phyloP scores from a whole-genome alignment of 2,329 filamentous ascomycete genomes.

The Arthrobotrys conoides region DNA sequence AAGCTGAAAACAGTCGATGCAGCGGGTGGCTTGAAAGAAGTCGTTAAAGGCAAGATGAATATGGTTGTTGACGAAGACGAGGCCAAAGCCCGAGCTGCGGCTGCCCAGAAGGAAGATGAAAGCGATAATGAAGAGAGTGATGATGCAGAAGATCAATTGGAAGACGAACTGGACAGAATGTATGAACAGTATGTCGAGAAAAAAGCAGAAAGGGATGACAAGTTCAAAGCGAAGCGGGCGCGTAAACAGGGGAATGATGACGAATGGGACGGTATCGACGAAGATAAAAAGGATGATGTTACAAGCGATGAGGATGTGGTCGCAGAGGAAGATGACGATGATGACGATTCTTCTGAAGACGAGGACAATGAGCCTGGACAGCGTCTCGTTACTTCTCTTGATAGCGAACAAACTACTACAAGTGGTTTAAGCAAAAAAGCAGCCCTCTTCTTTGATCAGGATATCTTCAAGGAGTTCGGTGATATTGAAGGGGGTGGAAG shows the following conservation, averaged over 20 bases:
- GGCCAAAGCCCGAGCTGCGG: slow-evolving; percentile 71
- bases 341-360: slow-evolving; percentile 74
- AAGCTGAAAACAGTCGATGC: slow-evolving; percentile 85
- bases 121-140: slow-evolving; percentile 75
- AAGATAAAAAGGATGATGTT: slow-evolving; percentile 73
- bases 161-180: slow-evolving; percentile 86
- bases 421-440: slow-evolving; percentile 85
- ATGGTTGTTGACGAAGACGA: slow-evolving; percentile 73
- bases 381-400: slow-evolving; percentile 76
- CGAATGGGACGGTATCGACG: slow-evolving; percentile 92
- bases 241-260: slow-evolving; percentile 85
- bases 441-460: slow-evolving; percentile 90
- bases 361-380: slow-evolving; percentile 67
- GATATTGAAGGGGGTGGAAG: slow-evolving; percentile 78
- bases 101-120: slow-evolving; percentile 73
- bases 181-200: slow-evolving; percentile 88
- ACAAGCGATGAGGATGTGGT: slow-evolving; percentile 71
- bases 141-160: slow-evolving; percentile 81
- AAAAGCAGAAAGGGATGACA: slow-evolving; percentile 84
- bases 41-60: slow-evolving; percentile 84
- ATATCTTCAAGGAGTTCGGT: slow-evolving; percentile 79
- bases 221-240: slow-evolving; percentile 90
- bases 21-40: slow-evolving; percentile 77
- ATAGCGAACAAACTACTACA: slow-evolving; percentile 69
- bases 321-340: slow-evolving; percentile 76